Evolutionary conservation across 2,329 filamentous ascomycete species (phyloP).

Genomic region (Aspergillus sp.): DNA sequence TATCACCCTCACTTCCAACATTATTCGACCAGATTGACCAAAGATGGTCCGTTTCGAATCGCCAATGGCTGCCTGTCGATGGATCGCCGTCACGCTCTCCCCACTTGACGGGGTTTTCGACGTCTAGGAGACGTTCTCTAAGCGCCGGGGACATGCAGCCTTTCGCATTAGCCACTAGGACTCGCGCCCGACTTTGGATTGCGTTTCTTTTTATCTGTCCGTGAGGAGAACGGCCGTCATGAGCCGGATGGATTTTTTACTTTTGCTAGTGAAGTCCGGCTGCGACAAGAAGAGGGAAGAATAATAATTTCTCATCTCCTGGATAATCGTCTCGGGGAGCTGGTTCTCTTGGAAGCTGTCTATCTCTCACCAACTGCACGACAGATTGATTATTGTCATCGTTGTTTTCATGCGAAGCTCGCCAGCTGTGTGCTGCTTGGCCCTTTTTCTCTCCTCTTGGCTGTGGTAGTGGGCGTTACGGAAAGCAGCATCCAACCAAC

Average conservation of each 20-base stretch:
- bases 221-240: not conserved
- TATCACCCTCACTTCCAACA: not conserved
- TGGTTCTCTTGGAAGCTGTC: not conserved
- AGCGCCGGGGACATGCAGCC: conserved; percentile 10
- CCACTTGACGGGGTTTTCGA: not conserved
- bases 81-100: not conserved
- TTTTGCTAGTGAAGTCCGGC: not conserved
- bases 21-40: not conserved
- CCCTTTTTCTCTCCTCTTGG: not conserved
- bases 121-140: conserved; percentile 14
- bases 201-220: not conserved
- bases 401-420: not conserved
- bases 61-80: not conserved
- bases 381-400: no score
- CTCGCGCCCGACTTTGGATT: no score
- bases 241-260: not conserved
- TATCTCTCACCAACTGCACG: not conserved
- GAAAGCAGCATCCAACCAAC: not conserved
- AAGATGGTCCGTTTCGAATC: not conserved
- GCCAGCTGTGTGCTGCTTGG: no score
- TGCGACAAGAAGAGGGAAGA: not conserved
- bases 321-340: no score
- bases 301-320: no score
- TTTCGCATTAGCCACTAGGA: not conserved
- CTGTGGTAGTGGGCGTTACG: conserved; percentile 1